Evolutionary conservation across 345 rosid genomes (phyloP), one percentile per base, ranked within the genome.

Genomic region (Psidium guajava): DNA sequence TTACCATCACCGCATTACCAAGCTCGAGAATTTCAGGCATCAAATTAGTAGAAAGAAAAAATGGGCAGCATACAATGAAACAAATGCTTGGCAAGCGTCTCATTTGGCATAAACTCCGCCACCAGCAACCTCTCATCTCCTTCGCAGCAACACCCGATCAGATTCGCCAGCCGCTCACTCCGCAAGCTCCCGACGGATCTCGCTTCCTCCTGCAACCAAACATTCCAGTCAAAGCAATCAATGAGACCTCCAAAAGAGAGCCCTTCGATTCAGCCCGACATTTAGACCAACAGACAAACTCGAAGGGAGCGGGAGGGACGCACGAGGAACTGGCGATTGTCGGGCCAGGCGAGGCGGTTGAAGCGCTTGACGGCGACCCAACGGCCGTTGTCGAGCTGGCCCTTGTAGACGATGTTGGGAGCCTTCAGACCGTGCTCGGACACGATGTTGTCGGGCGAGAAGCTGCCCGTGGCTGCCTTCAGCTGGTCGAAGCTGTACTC

Each of bases 401-500:
- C 98, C 89, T 92, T 93, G 91, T 93, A 97, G 80, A 97, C 98
- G 84, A 96, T 93, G 59, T 97, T 97, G 5, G 98, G 99, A 85
- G 99, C 98, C 89, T 96, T 97, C 89, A 96, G 96, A 10, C 99
- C 99, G 86, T 97, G 99, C 85, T 97, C 98, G 83, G 99, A 97
- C 10, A 97, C 98, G 86, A 97, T 93, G 92, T 93, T 95, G 54
- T 95, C 98, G 11, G 98, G 82, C 24, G 96, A 92, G 91, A 96
- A 97, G 50, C 95, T 96, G 2, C 90, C 83, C 4, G 99, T 97
- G 47, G 99, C 97, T 21, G 92, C 89, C 87, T 90, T 92, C 82
- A 97, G 86, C 88, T 96, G 98, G 83, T 96, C 96, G 77, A 93
- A 91, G 84, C 92, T 89, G 88, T 92, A 94, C 88, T 95, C 99